phyloP scores from a whole-genome alignment of 2,329 filamentous ascomycete genomes.

The Hymenoscyphus fructigenus region DNA sequence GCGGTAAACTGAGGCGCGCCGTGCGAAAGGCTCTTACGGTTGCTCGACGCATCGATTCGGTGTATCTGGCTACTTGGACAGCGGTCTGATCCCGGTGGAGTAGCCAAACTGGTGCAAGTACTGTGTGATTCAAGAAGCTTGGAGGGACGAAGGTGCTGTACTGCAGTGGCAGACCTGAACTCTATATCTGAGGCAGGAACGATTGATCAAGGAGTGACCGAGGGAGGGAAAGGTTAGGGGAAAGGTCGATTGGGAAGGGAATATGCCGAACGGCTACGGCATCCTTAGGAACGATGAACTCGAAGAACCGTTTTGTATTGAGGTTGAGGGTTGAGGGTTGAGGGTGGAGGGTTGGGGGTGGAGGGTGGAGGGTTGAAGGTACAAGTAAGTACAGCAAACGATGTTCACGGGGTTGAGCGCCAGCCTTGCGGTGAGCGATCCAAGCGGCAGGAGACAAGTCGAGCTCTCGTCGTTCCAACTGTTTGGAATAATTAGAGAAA shows the following conservation, averaged over 20 bases:
- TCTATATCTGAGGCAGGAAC: background rate
- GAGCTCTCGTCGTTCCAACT: too few species aligned
- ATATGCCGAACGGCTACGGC: background rate
- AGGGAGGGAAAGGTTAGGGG: background rate
- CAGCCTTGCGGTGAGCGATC: too few species aligned
- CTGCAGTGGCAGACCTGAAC: background rate
- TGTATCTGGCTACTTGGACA: conserved; percentile 16
- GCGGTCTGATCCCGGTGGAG: conserved; percentile 16
- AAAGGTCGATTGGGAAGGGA: background rate
- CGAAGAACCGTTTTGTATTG: too few species aligned
- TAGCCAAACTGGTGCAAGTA: too few species aligned
- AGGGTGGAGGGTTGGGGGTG: too few species aligned
- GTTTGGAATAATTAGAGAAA: too few species aligned
- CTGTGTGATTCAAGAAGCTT: conserved; percentile 12
- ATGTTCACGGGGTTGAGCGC: too few species aligned
- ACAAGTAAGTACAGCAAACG: too few species aligned
- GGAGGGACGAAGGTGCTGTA: background rate
- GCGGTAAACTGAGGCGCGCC: conserved; percentile 57
- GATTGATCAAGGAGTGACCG: background rate
- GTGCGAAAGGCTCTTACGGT: conserved; percentile 67
- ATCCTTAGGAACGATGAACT: background rate
- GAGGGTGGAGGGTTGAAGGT: too few species aligned
- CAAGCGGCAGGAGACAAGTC: too few species aligned
- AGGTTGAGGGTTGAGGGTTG: too few species aligned
- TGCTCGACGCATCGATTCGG: conserved; percentile 68